Evolutionary conservation across 176 grass and related monocot species (phyloP).

Genomic region (Urochloa ruziziensis): DNA sequence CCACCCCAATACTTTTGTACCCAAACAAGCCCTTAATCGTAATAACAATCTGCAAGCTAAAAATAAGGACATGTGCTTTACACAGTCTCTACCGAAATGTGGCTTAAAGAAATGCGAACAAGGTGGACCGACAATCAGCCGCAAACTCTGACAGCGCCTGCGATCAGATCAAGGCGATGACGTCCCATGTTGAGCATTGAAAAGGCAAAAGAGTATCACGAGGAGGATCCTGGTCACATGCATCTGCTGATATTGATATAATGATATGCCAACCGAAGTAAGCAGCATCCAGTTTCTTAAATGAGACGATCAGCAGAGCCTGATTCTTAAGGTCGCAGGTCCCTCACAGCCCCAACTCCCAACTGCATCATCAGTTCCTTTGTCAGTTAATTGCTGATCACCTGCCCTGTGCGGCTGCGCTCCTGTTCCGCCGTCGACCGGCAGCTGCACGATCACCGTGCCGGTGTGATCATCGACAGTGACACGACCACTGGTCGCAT

Average conservation of each 20-base stretch:
- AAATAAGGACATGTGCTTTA: too few species aligned
- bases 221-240: conserved; percentile 40
- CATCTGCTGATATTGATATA: not conserved
- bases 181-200: not conserved
- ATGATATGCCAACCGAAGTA: not conserved
- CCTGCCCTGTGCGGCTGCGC: not conserved
- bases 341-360: not conserved
- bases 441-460: not conserved
- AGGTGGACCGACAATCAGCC: conserved; percentile 5
- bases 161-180: not conserved
- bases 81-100: too few species aligned
- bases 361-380: not conserved
- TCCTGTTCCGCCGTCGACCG: not conserved
- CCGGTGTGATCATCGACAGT: not conserved
- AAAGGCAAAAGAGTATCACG: conserved; percentile 23
- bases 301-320: not conserved
- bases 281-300: not conserved
- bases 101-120: not conserved
- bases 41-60: too few species aligned
- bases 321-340: not conserved
- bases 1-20: too few species aligned
- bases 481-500: not conserved
- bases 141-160: not conserved
- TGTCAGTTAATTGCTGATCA: not conserved
- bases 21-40: too few species aligned